A percentile compares a stretch with the other conserved stretches of the same genome.
These are phyloP conservation scores for Diutina scorzettiae DNA, from an alignment of 1,139 yeast genomes.

Conservation along the genomic window DNA sequence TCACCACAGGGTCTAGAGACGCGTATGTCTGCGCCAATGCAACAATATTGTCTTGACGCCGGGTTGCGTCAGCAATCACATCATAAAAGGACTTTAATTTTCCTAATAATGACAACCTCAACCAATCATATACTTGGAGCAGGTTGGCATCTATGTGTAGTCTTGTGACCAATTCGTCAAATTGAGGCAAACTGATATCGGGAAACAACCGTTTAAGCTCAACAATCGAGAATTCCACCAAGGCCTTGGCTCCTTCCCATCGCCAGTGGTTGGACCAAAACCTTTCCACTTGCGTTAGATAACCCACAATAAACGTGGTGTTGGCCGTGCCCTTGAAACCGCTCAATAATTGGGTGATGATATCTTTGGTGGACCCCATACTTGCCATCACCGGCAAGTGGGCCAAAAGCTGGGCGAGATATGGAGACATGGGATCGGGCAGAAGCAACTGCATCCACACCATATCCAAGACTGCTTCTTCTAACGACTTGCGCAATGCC, in stretches of 20 bases:
- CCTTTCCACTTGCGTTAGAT: conserved; percentile 7
- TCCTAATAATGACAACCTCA: background rate
- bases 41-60: background rate
- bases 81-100: background rate
- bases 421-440: conserved; percentile 6
- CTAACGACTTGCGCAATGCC: conserved; percentile 7
- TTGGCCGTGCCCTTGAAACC: conserved; percentile 7
- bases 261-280: conserved; percentile 8
- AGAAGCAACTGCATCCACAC: conserved; percentile 10
- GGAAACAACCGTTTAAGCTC: conserved; percentile 9
- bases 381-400: conserved; percentile 15
- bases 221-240: conserved; percentile 7
- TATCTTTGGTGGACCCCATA: conserved; percentile 13
- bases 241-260: background rate
- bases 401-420: conserved; percentile 11
- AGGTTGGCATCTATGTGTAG: conserved; percentile 20
- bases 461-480: conserved; percentile 10
- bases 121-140: conserved; percentile 14
- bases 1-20: background rate
- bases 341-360: conserved; percentile 17
- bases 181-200: conserved; percentile 6
- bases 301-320: background rate
- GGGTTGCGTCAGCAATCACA: background rate
- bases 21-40: background rate
- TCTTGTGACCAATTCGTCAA: conserved; percentile 11